phyloP scores from a whole-genome alignment of 192 early-diverging fungal species.

The Gamsiella multidivaricata region DNA sequence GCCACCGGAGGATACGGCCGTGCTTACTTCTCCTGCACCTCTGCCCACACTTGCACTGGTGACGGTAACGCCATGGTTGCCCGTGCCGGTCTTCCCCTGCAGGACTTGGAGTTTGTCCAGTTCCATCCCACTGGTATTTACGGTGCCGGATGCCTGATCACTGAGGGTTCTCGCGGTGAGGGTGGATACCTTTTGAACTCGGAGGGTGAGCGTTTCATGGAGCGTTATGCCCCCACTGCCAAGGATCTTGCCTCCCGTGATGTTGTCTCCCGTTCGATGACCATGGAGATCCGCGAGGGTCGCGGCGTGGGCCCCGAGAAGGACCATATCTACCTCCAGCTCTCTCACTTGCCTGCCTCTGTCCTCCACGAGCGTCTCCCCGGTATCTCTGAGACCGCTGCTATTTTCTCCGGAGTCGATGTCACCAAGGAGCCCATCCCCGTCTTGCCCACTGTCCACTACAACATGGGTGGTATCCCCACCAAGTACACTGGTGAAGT shows the following conservation, averaged over 20 bases:
- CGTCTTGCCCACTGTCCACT: constrained; percentile 98
- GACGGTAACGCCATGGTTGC: constrained; percentile 99
- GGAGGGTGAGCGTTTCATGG: constrained; percentile 99
- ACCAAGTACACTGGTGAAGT: constrained; percentile 98
- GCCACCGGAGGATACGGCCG: constrained; percentile 99
- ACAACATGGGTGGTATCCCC: constrained; percentile 99
- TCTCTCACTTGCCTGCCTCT: constrained; percentile 92
- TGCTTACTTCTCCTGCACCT: constrained; percentile 98
- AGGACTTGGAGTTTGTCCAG: constrained; percentile 99
- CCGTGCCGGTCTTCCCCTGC: constrained; percentile 94
- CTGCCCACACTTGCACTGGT: constrained; percentile 98
- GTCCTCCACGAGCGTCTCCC: constrained; percentile 93
- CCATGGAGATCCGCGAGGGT: constrained; percentile 97
- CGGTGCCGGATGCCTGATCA: constrained; percentile 97
- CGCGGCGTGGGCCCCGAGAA: constrained; percentile 96
- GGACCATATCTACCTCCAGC: constrained; percentile 97
- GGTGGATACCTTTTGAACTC: constrained; percentile 97
- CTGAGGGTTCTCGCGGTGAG: constrained; percentile 95
- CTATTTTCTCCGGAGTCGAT: constrained; percentile 98
- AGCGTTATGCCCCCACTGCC: constrained; percentile 98
- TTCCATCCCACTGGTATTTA: constrained; percentile 99
- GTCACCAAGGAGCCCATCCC: constrained; percentile 99
- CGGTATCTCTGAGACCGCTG: constrained; percentile 98
- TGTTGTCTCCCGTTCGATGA: constrained; percentile 99
- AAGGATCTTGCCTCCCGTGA: constrained; percentile 99